These are phyloP conservation scores for Botrytis cinerea DNA, from an alignment of 2,329 filamentous ascomycete genomes.

Conservation along the genomic window DNA sequence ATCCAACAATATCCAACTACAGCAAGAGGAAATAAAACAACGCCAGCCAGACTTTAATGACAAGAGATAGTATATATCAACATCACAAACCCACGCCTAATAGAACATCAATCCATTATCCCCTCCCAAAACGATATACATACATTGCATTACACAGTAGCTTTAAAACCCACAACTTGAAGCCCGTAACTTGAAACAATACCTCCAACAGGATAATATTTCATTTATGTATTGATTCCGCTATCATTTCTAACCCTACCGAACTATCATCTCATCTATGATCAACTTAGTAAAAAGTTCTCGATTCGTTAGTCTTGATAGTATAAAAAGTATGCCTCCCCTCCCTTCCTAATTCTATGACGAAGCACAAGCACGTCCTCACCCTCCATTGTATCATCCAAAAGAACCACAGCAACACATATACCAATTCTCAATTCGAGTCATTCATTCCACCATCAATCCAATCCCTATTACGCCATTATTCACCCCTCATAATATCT, in stretches of 20 bases:
- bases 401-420: background rate
- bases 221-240: background rate
- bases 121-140: too few species aligned
- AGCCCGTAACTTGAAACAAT: background rate
- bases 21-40: too few species aligned
- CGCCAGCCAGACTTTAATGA: too few species aligned
- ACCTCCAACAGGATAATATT: background rate
- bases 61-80: too few species aligned
- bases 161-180: too few species aligned
- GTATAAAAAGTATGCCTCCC: background rate
- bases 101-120: too few species aligned
- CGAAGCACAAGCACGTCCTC: background rate
- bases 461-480: constrained; percentile 20
- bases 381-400: background rate
- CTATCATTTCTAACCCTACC: background rate
- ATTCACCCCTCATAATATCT: background rate
- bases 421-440: background rate
- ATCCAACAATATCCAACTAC: too few species aligned
- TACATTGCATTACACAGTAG: too few species aligned
- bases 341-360: background rate
- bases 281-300: background rate
- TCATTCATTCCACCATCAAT: constrained; percentile 13
- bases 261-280: background rate
- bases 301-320: constrained; percentile 8
- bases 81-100: too few species aligned